These are phyloP conservation scores for Paecilomyces sp. DNA, from an alignment of 2,329 filamentous ascomycete genomes.

Conservation along the genomic window DNA sequence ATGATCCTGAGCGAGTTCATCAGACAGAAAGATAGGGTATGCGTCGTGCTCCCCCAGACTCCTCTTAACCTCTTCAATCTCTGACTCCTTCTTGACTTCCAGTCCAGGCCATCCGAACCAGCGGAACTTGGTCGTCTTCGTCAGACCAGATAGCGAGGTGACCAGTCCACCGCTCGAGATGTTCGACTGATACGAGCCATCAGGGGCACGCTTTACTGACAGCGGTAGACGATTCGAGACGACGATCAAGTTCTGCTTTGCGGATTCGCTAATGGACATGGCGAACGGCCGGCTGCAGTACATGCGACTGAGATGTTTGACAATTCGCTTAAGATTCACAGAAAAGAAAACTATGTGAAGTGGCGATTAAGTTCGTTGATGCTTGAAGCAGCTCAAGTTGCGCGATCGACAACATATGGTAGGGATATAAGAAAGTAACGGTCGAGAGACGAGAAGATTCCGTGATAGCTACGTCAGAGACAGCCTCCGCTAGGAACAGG, in stretches of 20 bases:
- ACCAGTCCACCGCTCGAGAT: conserved; percentile 91
- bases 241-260: conserved; percentile 49
- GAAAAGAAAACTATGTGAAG: background rate
- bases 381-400: background rate
- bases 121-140: conserved; percentile 82
- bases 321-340: background rate
- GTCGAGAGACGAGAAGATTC: background rate
- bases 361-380: background rate
- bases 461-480: background rate
- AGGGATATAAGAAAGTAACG: background rate
- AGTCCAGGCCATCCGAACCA: conserved; percentile 97
- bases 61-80: conserved; percentile 61
- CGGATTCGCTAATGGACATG: conserved; percentile 5
- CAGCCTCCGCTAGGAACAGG: background rate
- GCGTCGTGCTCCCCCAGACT: conserved; percentile 73
- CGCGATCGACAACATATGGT: background rate
- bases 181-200: conserved; percentile 75
- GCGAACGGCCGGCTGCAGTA: background rate
- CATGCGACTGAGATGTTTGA: background rate
- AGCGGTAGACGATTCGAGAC: conserved; percentile 89
- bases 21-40: conserved; percentile 78
- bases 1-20: conserved; percentile 80
- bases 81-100: conserved; percentile 67
- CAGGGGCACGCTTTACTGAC: conserved; percentile 79
- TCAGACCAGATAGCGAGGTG: conserved; percentile 77